Conservation (phyloP, 2,329 filamentous ascomycete species). For the Remersonia thermophila region DNA sequence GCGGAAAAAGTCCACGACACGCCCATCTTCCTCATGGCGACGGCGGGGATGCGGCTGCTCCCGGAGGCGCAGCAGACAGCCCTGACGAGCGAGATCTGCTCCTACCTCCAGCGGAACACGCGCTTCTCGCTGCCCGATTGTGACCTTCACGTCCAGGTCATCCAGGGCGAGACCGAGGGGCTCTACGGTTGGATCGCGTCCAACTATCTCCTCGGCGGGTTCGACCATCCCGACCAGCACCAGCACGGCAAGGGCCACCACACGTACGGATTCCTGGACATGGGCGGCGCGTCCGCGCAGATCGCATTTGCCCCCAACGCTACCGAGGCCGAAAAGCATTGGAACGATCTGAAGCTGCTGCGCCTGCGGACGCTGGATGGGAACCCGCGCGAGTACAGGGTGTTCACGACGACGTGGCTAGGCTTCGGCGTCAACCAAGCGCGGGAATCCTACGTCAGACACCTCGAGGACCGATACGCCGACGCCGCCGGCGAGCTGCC, state of each 20-base stretch:
- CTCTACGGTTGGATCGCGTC: slow-evolving; percentile 96
- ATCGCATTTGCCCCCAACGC: slow-evolving; percentile 93
- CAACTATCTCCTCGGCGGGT: slow-evolving; percentile 87
- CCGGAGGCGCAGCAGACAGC: slow-evolving; percentile 58
- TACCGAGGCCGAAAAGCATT: slow-evolving; percentile 81
- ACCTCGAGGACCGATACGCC: slow-evolving; percentile 52
- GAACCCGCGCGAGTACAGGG: slow-evolving; percentile 62
- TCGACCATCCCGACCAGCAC: slow-evolving; percentile 64
- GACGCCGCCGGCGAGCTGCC: slow-evolving; percentile 52
- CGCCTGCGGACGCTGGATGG: slow-evolving; percentile 78
- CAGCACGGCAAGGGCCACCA: slow-evolving; percentile 77
- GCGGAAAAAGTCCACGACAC: slow-evolving; percentile 66
- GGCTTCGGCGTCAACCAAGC: slow-evolving; percentile 96
- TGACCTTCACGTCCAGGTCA: slow-evolving; percentile 79
- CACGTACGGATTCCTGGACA: slow-evolving; percentile 95
- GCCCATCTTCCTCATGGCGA: slow-evolving; percentile 89
- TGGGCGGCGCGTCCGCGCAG: slow-evolving; percentile 95
- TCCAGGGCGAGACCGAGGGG: slow-evolving; percentile 88
- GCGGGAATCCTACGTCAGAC: slow-evolving; percentile 68
- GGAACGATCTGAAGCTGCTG: slow-evolving; percentile 75
- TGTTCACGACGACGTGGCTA: slow-evolving; percentile 94
- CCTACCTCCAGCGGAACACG: slow-evolving; percentile 65
- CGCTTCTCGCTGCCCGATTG: slow-evolving; percentile 85
- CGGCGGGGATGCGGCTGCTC: slow-evolving; percentile 84
- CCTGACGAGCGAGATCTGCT: slow-evolving; percentile 67